Conservation (phyloP, 345 rosid genomes). For the Populus davidiana region DNA sequence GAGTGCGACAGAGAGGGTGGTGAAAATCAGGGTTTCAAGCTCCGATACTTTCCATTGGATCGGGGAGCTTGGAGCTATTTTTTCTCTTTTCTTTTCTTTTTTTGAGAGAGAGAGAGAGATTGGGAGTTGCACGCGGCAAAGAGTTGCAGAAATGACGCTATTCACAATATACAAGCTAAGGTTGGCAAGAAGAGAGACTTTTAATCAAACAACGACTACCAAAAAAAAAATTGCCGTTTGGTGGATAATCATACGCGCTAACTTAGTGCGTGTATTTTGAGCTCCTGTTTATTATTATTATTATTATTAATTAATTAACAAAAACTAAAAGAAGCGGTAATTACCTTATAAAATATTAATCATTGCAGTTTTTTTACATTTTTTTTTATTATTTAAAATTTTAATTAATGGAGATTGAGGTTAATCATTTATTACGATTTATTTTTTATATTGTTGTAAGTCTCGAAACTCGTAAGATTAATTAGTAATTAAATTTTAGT, state of each 20-base stretch:
- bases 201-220: not conserved
- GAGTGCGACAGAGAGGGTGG: not conserved
- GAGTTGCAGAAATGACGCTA: slow-evolving; percentile 9
- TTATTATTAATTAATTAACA: too few species aligned
- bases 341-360: too few species aligned
- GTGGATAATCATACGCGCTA: slow-evolving; percentile 1
- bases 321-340: too few species aligned
- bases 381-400: too few species aligned
- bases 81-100: not conserved
- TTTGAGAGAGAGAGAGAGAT: not conserved
- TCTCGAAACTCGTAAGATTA: too few species aligned
- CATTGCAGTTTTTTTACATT: too few species aligned
- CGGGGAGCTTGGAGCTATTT: not conserved
- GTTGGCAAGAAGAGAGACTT: not conserved
- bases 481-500: too few species aligned
- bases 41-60: slow-evolving; percentile 1
- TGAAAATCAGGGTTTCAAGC: slow-evolving; percentile 8
- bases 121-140: not conserved
- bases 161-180: not conserved
- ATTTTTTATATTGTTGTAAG: too few species aligned
- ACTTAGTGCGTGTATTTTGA: too few species aligned
- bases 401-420: too few species aligned
- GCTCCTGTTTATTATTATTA: too few species aligned
- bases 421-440: too few species aligned
- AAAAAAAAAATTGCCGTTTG: not conserved